Evolutionary conservation across 768 basidiomycete genomes (phyloP).

Genomic region (Lactifluus pinguis): DNA sequence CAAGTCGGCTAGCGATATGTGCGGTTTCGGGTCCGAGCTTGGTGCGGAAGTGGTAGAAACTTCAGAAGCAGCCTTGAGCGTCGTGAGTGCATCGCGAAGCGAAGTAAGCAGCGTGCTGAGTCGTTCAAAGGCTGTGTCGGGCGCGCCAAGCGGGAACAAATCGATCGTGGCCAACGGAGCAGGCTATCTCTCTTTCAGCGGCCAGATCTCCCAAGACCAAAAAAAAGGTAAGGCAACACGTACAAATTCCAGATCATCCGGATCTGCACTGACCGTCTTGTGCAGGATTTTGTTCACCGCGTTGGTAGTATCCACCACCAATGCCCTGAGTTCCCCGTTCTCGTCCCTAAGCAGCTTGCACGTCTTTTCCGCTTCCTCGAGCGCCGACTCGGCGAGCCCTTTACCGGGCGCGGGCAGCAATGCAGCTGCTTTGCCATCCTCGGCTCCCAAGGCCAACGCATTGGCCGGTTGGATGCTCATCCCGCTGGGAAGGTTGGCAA

Average conservation of each 20-base stretch:
- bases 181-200: slow-evolving; percentile 18
- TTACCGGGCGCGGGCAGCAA: slow-evolving; percentile 45
- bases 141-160: slow-evolving; percentile 24
- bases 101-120: slow-evolving; percentile 23
- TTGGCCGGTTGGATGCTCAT: slow-evolving; percentile 44
- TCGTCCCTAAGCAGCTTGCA: slow-evolving; percentile 54
- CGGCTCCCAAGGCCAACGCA: slow-evolving; percentile 34
- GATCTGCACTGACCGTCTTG: slow-evolving; percentile 30
- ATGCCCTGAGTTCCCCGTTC: slow-evolving; percentile 48
- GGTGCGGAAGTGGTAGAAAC: not conserved
- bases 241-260: slow-evolving; percentile 43
- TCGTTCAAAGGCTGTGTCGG: slow-evolving; percentile 22
- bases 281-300: slow-evolving; percentile 50
- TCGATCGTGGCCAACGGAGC: slow-evolving; percentile 18
- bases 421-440: slow-evolving; percentile 14
- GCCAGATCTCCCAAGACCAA: slow-evolving; percentile 2
- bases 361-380: slow-evolving; percentile 66
- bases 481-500: slow-evolving; percentile 28
- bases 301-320: slow-evolving; percentile 56
- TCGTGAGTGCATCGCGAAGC: slow-evolving; percentile 21
- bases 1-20: slow-evolving; percentile 7
- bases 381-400: slow-evolving; percentile 52
- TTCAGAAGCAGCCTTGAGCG: not conserved
- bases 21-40: not conserved
- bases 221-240: slow-evolving; percentile 18